Conservation (phyloP, 1,284 basidiomycete genomes). For the Ustilago xerochloae region DNA sequence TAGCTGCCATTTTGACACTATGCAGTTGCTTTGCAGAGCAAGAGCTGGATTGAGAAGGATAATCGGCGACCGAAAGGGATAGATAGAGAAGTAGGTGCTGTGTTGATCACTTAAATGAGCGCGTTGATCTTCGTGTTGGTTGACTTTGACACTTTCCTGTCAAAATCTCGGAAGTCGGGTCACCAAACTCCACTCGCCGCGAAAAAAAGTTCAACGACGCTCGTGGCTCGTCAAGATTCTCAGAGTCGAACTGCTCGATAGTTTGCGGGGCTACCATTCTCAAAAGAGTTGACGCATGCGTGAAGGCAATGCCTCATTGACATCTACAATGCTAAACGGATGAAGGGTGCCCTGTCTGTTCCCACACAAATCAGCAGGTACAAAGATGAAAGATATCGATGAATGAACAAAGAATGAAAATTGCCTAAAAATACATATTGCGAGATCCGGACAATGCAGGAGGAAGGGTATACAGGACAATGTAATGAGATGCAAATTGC, state of each 20-base stretch:
- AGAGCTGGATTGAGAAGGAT: not conserved
- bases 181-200: constrained; percentile 4
- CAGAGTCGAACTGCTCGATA: too few species aligned
- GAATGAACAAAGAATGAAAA: not conserved
- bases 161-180: constrained; percentile 15
- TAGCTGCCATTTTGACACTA: constrained; percentile 12
- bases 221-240: not conserved
- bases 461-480: constrained; percentile 17
- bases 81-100: not conserved
- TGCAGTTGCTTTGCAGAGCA: not conserved
- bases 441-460: constrained; percentile 11
- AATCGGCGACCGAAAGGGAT: not conserved
- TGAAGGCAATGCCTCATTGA: too few species aligned
- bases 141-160: not conserved
- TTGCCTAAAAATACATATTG: constrained; percentile 42
- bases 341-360: not conserved
- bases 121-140: constrained; percentile 17
- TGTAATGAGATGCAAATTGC: not conserved
- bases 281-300: too few species aligned
- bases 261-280: too few species aligned
- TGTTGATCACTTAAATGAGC: not conserved
- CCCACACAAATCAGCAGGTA: not conserved
- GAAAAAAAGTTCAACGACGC: not conserved
- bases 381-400: not conserved
- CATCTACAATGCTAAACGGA: too few species aligned